Conservation (phyloP, 2,329 filamentous ascomycete genomes). For the Ophiostoma sp. region DNA sequence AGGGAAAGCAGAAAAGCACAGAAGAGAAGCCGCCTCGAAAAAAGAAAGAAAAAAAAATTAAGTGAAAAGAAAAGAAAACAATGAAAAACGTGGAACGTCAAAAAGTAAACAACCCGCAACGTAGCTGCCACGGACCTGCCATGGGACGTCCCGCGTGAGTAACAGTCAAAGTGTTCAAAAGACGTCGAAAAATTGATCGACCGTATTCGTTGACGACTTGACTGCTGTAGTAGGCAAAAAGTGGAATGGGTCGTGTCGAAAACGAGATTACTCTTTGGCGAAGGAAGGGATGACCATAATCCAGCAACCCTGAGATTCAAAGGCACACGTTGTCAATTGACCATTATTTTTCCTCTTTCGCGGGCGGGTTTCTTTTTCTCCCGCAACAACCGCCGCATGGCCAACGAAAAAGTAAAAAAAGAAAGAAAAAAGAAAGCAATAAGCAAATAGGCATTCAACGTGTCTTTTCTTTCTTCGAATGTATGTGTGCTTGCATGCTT, state of each 20-base stretch:
- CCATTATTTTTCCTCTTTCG: background rate
- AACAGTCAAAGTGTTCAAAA: too few species aligned
- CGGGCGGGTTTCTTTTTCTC: background rate
- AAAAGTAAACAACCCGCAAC: background rate
- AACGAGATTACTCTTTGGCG: background rate
- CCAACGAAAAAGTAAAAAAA: background rate
- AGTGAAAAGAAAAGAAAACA: background rate
- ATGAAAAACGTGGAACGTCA: background rate
- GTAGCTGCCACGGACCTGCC: background rate
- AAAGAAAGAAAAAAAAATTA: background rate
- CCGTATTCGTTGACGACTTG: background rate
- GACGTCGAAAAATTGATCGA: slow-evolving; percentile 2
- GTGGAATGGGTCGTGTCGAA: background rate
- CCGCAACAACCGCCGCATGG: background rate
- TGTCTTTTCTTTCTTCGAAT: background rate
- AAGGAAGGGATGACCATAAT: background rate
- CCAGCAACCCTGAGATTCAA: too few species aligned
- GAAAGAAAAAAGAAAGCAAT: background rate
- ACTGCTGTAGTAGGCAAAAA: background rate
- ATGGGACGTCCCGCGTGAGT: background rate
- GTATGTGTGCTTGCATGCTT: too few species aligned
- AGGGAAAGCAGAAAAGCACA: too few species aligned
- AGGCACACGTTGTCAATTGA: background rate
- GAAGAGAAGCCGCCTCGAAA: too few species aligned
- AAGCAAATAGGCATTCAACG: background rate